Conservation (phyloP, 257 asterid species). For the Solanum raphanifolium region DNA sequence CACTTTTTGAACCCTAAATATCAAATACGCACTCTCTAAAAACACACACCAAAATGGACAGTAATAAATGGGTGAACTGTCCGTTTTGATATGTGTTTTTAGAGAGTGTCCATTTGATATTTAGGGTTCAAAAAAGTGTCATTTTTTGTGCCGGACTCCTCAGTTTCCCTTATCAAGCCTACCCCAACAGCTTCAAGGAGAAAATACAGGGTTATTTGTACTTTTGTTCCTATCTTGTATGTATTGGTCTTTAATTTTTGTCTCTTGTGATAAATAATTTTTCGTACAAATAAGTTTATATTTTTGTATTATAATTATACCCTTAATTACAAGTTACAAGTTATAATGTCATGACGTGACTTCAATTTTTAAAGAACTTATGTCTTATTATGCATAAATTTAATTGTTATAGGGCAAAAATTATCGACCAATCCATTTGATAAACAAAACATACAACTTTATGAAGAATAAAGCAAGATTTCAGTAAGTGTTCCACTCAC, state of each 20-base stretch:
- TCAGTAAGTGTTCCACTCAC: background rate
- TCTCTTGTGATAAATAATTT: background rate
- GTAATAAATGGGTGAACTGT: no score
- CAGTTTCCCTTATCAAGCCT: background rate
- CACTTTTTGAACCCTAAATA: no score
- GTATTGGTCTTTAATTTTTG: background rate
- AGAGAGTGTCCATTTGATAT: no score
- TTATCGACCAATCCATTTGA: background rate
- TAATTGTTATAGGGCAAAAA: background rate
- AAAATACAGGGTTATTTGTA: background rate
- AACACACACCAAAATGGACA: no score
- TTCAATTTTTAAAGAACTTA: background rate
- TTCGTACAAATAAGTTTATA: background rate
- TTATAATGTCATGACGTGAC: background rate
- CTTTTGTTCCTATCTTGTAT: background rate
- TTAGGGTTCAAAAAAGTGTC: no score
- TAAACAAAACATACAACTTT: background rate
- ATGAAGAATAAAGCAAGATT: background rate
- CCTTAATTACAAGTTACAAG: background rate
- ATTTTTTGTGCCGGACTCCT: no score
- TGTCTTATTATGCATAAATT: background rate
- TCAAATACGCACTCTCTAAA: no score
- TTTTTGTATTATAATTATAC: background rate
- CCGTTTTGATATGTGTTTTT: no score
- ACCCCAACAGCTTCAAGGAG: background rate